Base-by-base conservation (phyloP, 2,329 filamentous ascomycete genomes). In the Trichophaea hybrida region DNA sequence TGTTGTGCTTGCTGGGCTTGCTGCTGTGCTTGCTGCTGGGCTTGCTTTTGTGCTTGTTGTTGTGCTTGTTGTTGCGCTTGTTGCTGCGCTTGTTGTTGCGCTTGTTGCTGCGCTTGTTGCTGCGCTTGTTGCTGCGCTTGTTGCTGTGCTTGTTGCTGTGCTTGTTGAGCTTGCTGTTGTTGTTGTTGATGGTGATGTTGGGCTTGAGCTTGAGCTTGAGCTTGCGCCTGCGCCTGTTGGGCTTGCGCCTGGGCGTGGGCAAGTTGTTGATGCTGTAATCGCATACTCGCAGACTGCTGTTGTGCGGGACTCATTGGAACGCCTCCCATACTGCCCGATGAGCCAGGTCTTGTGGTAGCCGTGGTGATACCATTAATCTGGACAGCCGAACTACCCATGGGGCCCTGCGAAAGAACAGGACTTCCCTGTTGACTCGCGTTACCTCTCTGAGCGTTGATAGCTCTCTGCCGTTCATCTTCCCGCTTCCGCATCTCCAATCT, bases 401-500 rank as follows among this genome's bases (percentile, higher is more conserved):
- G 59, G 5, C 63, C 63, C 34, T 61, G 51, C 13, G 52, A 43
- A 6, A 65, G 40, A 24, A 65, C 57, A 6, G 63, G 63, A 32
- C 63, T 65, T 12, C 61, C 63, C 17, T 63, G 63, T 33, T 61
- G 61, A 38, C 61, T 59, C n/a, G 40, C 53, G 31, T 40, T 49
- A 12, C 59, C 57, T 17, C 64, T 59, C 31, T 57, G 64, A 15
- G 62, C 57, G 24, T 58, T 60, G n/a, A 59, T 58, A 13, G 63
- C 61, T 44, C 63, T 64, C 49, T 74, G 60, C 65, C 73, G 77
- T 65, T 72, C 70, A 32, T 75, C 73, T 49, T 77, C 75, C 13
- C 72, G 72, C 64, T 75, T 75, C 8, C 73, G 74, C 43, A 72
- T 69, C 55, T 76, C 75, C 32, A 81, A 70, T 63, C 78, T 77